phyloP scores from a whole-genome alignment of 176 grass and related monocot genomes.

The Ensete ventricosum region DNA sequence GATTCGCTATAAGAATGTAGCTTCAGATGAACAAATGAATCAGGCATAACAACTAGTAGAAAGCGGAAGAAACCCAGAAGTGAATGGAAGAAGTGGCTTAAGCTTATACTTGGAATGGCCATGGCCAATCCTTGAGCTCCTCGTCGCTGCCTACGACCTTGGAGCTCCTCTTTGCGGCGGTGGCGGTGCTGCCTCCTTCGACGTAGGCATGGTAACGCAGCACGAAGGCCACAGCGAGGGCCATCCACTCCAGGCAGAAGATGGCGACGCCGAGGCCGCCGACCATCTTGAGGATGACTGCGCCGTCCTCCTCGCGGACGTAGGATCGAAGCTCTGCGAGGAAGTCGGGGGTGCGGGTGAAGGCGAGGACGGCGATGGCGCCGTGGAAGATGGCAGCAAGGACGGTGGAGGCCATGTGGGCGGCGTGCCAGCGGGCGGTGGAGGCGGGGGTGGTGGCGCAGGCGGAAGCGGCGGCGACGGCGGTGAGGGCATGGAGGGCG shows the following conservation, averaged over 20 bases:
- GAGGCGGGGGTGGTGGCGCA: conserved; percentile 50
- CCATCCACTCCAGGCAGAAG: conserved; percentile 82
- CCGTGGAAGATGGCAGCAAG: conserved; percentile 95
- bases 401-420: conserved; percentile 49
- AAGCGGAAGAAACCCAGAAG: too few species aligned
- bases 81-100: not conserved
- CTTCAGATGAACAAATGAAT: not conserved
- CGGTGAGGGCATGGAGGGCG: conserved; percentile 82
- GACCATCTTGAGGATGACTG: conserved; percentile 93
- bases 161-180: conserved; percentile 40
- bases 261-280: conserved; percentile 65
- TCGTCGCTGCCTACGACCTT: conserved; percentile 62
- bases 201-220: conserved; percentile 35
- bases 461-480: conserved; percentile 52
- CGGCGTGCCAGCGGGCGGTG: conserved; percentile 54
- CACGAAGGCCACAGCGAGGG: conserved; percentile 68
- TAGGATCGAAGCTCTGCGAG: conserved; percentile 14
- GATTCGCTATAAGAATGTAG: not conserved
- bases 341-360: conserved; percentile 18
- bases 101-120: conserved; percentile 52
- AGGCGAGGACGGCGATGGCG: conserved; percentile 26
- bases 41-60: too few species aligned
- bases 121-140: conserved; percentile 65
- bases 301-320: conserved; percentile 77
- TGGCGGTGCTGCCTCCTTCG: conserved; percentile 26